These are phyloP conservation scores for Papiliotrema flavescens DNA, from an alignment of 1,284 basidiomycete genomes.

Conservation along the genomic window DNA sequence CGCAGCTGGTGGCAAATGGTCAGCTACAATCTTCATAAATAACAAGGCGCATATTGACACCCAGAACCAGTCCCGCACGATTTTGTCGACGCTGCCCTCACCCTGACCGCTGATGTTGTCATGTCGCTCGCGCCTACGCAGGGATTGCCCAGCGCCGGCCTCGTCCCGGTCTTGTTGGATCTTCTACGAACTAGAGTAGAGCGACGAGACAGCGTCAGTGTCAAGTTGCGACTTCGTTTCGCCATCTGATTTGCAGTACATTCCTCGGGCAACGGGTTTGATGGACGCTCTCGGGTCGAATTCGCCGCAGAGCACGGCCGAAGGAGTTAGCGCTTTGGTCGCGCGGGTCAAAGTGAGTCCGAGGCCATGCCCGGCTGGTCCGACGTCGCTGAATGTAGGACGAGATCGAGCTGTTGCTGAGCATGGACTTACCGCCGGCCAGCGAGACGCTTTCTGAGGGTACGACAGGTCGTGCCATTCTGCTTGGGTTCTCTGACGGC, in stretches of 20 bases:
- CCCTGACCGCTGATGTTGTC: constrained; percentile 82
- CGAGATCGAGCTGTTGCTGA: constrained; percentile 12
- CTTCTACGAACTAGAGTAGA: constrained; percentile 64
- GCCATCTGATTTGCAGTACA: constrained; percentile 24
- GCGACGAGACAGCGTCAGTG: constrained; percentile 23
- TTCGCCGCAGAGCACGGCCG: constrained; percentile 58
- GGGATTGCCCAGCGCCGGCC: constrained; percentile 95
- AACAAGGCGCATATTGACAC: background rate
- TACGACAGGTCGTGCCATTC: constrained; percentile 2
- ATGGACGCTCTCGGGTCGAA: constrained; percentile 64
- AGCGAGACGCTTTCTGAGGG: constrained; percentile 17
- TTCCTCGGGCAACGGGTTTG: constrained; percentile 68
- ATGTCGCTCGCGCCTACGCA: constrained; percentile 79
- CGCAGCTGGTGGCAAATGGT: constrained; percentile 61
- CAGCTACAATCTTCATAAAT: constrained; percentile 23
- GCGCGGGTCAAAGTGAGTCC: constrained; percentile 71
- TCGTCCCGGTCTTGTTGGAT: constrained; percentile 84
- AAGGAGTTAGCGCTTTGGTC: constrained; percentile 82
- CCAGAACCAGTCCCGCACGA: constrained; percentile 60
- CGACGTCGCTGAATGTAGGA: constrained; percentile 11
- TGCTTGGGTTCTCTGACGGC: background rate
- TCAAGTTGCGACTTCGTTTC: background rate
- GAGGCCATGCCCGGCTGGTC: background rate
- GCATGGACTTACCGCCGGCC: background rate
- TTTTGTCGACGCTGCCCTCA: constrained; percentile 79